Percentiles rank a stretch among this genome's conserved stretches.
These are phyloP conservation scores for Botryotinia convoluta DNA, from an alignment of 2,329 filamentous ascomycete genomes.

Conservation along the genomic window DNA sequence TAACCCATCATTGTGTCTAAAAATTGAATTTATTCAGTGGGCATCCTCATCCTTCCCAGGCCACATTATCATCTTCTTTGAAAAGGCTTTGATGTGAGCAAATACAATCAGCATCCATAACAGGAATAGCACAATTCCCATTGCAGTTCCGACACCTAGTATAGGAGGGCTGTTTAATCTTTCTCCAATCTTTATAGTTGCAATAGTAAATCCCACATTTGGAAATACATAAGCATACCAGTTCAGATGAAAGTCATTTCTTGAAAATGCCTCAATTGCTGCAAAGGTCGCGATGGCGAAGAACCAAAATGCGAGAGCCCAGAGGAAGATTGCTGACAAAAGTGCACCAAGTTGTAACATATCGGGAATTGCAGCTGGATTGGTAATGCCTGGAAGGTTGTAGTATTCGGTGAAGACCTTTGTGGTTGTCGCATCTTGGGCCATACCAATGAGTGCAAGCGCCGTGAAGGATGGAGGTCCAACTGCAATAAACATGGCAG, in stretches of 20 bases:
- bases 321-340: constrained; percentile 56
- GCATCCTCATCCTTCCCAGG: constrained; percentile 40
- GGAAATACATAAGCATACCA: constrained; percentile 66
- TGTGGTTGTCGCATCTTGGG: constrained; percentile 46
- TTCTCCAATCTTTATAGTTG: constrained; percentile 53
- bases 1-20: not conserved
- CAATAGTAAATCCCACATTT: constrained; percentile 58
- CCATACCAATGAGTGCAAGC: constrained; percentile 67
- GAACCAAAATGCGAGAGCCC: constrained; percentile 60
- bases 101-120: constrained; percentile 36
- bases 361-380: constrained; percentile 40
- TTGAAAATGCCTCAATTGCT: constrained; percentile 39
- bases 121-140: constrained; percentile 46
- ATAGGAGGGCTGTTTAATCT: constrained; percentile 47
- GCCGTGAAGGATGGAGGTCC: constrained; percentile 71
- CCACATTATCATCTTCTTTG: constrained; percentile 38
- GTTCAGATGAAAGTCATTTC: constrained; percentile 56
- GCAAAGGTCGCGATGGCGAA: constrained; percentile 46
- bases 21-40: constrained; percentile 19
- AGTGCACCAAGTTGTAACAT: constrained; percentile 41
- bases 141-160: constrained; percentile 48
- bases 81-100: constrained; percentile 36
- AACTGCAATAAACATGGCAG: constrained; percentile 74
- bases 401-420: constrained; percentile 31
- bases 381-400: constrained; percentile 41